Base-by-base conservation (phyloP, 306 rosid genomes). In the Cicer cuneatum region DNA sequence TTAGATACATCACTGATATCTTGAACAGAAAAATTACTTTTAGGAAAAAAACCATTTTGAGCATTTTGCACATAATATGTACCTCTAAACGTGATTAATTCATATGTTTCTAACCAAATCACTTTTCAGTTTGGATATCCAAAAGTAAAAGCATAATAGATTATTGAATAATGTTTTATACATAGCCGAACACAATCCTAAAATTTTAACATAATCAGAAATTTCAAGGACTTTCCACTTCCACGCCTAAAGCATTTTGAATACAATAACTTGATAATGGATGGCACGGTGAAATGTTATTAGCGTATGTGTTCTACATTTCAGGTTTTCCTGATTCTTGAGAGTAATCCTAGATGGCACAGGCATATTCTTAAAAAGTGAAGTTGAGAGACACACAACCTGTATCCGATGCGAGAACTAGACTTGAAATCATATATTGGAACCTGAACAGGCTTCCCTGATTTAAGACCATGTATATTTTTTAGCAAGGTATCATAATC, bases 401-500 rank as follows among this genome's bases (percentile, higher is more conserved):
- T 94, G 93, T 86, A 92, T 43, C 96, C 99, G 66, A 63, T 61
- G 73, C 98, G 89, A 71, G 92, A 81, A 84, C 99, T 92, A 69
- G 95, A 72, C 90, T 92, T 94, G 92, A 94, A 94, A 86, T 94
- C 99, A 75, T 94, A 94, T 80, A 94, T 53, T 43, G 99, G 99
- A 82, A 90, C 96, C 80, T 94, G 86, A 63, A 84, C 93, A 69
- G 97, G 71, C 52, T 90, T 94, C 79, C 99, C 98, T 71, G 86
- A 95, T 83, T 84, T 92, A 66, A 94, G 86, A 54, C 88, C 96
- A 62, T 80, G 88, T 81, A 94, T 92, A 77, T 94, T 92, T 79
- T 90, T 83, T 8, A 94, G 98, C 92, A 94, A 81, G 58, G 96
- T 81, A 69, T 92, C 93, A 76, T 94, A 94, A 88, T 94, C 99